Percentiles rank a stretch among this genome's conserved stretches.
Evolutionary conservation across 2,329 filamentous ascomycete genomes (phyloP).

Genomic region (Pestalotiopsis sp.): DNA sequence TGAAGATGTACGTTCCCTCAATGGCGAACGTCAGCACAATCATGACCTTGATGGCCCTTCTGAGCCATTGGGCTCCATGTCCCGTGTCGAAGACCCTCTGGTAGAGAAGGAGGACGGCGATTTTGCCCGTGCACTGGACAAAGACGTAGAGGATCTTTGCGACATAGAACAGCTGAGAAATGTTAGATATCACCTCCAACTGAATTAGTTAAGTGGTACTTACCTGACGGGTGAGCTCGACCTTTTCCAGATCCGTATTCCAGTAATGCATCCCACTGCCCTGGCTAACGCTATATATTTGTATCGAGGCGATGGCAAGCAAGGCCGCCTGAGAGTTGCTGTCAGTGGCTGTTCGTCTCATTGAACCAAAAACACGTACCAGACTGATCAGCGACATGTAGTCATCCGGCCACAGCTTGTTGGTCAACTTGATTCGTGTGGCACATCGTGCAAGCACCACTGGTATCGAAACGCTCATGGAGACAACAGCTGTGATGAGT

Average conservation of each 20-base stretch:
- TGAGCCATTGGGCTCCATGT: not conserved
- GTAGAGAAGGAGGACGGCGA: conserved; percentile 2
- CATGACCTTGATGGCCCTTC: not conserved
- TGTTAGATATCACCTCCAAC: not conserved
- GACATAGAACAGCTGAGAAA: conserved; percentile 2
- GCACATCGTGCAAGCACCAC: conserved; percentile 7
- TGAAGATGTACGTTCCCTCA: conserved; percentile 3
- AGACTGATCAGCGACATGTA: conserved; percentile 5
- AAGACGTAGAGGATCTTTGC: conserved; percentile 8
- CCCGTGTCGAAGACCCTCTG: conserved; percentile 3
- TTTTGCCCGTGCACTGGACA: conserved; percentile 2
- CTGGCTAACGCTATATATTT: not conserved
- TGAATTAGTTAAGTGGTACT: not conserved
- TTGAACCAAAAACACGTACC: not conserved
- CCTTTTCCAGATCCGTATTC: not conserved
- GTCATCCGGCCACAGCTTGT: conserved; percentile 8
- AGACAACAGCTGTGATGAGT: not conserved
- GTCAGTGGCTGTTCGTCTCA: not conserved
- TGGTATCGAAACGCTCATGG: not conserved
- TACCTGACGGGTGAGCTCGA: not conserved
- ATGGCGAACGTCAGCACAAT: conserved; percentile 4
- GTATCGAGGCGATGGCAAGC: not conserved
- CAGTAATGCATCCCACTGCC: conserved; percentile 7
- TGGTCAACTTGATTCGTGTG: conserved; percentile 4
- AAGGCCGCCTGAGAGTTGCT: not conserved